These are phyloP conservation scores for Penicillium odoratum DNA, from an alignment of 495 filamentous ascomycete genomes.

Conservation along the genomic window DNA sequence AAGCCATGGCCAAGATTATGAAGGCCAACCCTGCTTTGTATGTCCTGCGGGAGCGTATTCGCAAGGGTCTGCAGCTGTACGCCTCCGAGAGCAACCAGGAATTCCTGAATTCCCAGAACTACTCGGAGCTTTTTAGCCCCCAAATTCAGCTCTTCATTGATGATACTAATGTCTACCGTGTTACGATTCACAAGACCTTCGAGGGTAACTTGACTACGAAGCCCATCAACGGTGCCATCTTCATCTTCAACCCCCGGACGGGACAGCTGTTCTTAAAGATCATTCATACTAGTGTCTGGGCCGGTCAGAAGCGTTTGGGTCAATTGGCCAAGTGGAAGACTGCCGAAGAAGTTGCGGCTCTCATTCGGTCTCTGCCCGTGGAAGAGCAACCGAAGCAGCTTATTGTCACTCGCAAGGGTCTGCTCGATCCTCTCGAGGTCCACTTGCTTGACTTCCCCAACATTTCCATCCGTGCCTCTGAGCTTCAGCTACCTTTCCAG, in stretches of 20 bases:
- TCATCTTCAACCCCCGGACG: conserved; percentile 98
- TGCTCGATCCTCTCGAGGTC: conserved; percentile 96
- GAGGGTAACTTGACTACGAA: conserved; percentile 99
- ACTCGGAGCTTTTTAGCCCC: conserved; percentile 98
- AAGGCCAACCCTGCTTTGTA: conserved; percentile 98
- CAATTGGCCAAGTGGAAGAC: conserved; percentile 99
- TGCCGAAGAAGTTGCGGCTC: conserved; percentile 97
- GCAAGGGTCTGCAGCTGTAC: conserved; percentile 97
- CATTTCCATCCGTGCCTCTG: conserved; percentile 97
- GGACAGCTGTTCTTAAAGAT: conserved; percentile 99
- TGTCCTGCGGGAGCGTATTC: conserved; percentile 94
- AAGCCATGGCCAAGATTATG: conserved; percentile 99
- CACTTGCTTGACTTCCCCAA: conserved; percentile 98
- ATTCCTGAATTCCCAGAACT: conserved; percentile 99
- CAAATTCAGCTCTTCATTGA: conserved; percentile 99
- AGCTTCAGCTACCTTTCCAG: conserved; percentile 97
- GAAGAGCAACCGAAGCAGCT: conserved; percentile 99
- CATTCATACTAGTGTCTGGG: conserved; percentile 99
- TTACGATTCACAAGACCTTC: conserved; percentile 99
- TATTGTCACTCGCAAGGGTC: conserved; percentile 96
- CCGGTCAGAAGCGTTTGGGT: conserved; percentile 97
- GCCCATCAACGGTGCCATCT: conserved; percentile 99
- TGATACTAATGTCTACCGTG: conserved; percentile 98
- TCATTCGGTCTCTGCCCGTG: conserved; percentile 94
- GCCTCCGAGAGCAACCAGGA: conserved; percentile 99